Evolutionary conservation across 495 filamentous ascomycete species (phyloP).

Genomic region (Aspergillus asperescens): DNA sequence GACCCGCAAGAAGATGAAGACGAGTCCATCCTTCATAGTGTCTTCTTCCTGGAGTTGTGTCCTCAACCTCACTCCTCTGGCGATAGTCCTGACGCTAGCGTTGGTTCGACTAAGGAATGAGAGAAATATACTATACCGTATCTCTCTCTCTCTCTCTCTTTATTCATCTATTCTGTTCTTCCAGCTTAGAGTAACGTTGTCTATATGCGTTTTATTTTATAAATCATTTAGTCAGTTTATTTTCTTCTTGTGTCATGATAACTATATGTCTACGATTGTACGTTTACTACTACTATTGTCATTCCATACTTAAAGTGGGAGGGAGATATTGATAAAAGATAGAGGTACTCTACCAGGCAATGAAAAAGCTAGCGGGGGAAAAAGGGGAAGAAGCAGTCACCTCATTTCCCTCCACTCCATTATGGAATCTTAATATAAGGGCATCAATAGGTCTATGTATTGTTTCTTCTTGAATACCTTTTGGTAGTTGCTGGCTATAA

Average conservation of each 20-base stretch:
- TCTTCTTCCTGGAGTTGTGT: slow-evolving; percentile 68
- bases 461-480: slow-evolving; percentile 3
- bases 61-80: background rate
- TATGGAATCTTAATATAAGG: too few species aligned
- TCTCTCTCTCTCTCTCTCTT: too few species aligned
- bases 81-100: slow-evolving; percentile 42
- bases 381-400: too few species aligned
- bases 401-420: background rate
- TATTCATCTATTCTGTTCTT: too few species aligned
- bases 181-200: too few species aligned
- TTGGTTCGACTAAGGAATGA: background rate
- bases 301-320: too few species aligned
- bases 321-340: too few species aligned
- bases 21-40: slow-evolving; percentile 55
- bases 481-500: slow-evolving; percentile 16
- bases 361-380: background rate
- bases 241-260: background rate
- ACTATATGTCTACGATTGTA: background rate
- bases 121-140: too few species aligned
- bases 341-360: too few species aligned
- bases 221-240: background rate
- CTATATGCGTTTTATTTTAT: too few species aligned
- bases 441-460: background rate
- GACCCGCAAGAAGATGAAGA: slow-evolving; percentile 56
- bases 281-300: background rate